Evolutionary conservation across 176 grass and related monocot genomes (phyloP).

Genomic region (Triticum dicoccoides): DNA sequence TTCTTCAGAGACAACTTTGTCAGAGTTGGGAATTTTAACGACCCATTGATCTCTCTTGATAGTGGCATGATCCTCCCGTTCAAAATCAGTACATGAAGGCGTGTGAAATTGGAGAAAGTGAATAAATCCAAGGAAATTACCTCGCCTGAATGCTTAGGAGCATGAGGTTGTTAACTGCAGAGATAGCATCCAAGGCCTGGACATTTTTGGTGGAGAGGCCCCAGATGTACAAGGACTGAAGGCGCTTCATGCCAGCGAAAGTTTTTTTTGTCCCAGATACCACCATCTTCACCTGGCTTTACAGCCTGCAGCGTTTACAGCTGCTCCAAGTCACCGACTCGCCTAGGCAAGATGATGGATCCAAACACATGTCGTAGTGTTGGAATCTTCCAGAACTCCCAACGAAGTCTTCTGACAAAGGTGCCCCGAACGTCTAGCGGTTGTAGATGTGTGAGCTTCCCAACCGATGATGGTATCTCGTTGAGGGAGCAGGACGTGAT

Average conservation of each 20-base stretch:
- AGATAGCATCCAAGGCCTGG: background rate
- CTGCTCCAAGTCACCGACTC: slow-evolving; percentile 3
- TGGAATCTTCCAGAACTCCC: slow-evolving; percentile 6
- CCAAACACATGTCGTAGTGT: slow-evolving; percentile 34
- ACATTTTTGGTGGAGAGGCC: background rate
- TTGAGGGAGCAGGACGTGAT: background rate
- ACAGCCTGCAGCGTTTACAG: background rate
- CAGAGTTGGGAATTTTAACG: slow-evolving; percentile 16
- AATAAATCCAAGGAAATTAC: background rate
- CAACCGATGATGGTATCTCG: background rate
- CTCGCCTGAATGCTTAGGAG: background rate
- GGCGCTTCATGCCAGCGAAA: background rate
- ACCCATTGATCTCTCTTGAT: background rate
- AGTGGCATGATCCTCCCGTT: background rate
- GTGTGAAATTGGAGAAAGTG: background rate
- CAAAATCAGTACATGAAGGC: background rate
- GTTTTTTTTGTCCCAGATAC: background rate
- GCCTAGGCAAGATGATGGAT: background rate
- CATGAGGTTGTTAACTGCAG: background rate
- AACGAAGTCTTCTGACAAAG: background rate
- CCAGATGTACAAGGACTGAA: background rate
- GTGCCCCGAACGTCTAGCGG: slow-evolving; percentile 27
- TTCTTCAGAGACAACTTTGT: background rate
- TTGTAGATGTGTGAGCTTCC: background rate
- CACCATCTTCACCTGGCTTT: background rate